These are phyloP conservation scores for Sedum album DNA, from an alignment of 164 flowering plant species.

Conservation along the genomic window DNA sequence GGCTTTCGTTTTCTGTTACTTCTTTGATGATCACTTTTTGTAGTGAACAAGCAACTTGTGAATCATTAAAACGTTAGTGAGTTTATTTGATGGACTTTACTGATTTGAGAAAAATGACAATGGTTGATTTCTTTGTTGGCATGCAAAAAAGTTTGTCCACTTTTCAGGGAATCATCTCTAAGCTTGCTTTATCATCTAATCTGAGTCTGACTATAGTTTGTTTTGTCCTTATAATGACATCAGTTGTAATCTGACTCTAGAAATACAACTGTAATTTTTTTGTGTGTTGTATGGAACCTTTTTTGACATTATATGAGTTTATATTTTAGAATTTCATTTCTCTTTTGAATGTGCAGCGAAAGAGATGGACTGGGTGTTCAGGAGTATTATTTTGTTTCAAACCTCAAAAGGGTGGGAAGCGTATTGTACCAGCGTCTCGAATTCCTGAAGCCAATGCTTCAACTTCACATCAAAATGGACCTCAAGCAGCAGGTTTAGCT, in stretches of 20 bases:
- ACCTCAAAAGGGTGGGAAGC: slow-evolving; percentile 69
- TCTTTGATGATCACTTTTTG: too few species aligned
- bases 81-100: too few species aligned
- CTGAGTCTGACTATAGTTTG: too few species aligned
- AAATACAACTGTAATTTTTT: neutral
- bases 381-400: slow-evolving; percentile 68
- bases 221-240: neutral
- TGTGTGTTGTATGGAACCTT: neutral
- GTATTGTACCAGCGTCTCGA: slow-evolving; percentile 88
- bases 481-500: slow-evolving; percentile 47
- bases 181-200: too few species aligned
- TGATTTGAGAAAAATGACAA: too few species aligned
- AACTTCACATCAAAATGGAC: slow-evolving; percentile 53
- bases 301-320: neutral
- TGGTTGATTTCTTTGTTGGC: too few species aligned
- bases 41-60: too few species aligned
- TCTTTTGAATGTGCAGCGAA: slow-evolving; percentile 39
- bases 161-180: too few species aligned
- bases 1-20: too few species aligned
- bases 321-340: neutral
- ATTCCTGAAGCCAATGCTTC: slow-evolving; percentile 60
- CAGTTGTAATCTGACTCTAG: neutral
- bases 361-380: slow-evolving; percentile 83
- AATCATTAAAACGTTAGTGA: too few species aligned
- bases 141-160: too few species aligned